Base-by-base conservation (phyloP, 352 stramenopile genomes). In the Blastocystis sp. region DNA sequence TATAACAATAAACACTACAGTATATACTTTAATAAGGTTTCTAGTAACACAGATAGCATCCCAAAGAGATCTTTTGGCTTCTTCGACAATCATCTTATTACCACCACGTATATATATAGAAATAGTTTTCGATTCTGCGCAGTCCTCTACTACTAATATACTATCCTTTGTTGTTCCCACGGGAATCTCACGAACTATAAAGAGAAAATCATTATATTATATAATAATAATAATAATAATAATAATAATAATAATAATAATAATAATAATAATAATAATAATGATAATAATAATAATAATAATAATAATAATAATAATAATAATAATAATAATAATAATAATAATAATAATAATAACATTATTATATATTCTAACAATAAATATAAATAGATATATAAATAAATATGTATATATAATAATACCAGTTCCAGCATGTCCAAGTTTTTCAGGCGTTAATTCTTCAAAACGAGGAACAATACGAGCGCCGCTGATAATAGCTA, bases 41-140 rank as follows among this genome's bases (percentile, higher is more conserved):
- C 90, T 82, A 32, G 93, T 90, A 25, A 98, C 91, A 70, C 91
- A 98, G 86, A 99, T 96, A 64, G 91, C 89, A 73, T 99, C 91
- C 71, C 97, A 91, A 35, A 99, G 76, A 54, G 88, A 95, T 39
- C 91, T 83, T 73, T 99, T 97, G 28, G 86, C 89, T 75, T 98
- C 88, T 34, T 96, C 88, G 11, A 96, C 84, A 68, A 94, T 91
- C 87, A 96, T 96, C 75, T 95, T 93, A 75, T 96, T 98, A 45
- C 90, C 91, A 28, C 88, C 91, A 27, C 91, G 80, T 33, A 98
- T 89, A 40, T 98, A 77, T 31, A 98, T 81, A 47, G 91, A 98
- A 46, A 97, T 92, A 32, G 88, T 89, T 58, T 94, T 90, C 56
- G 84, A 93, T 71, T 91, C 94, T 37, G 80, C 76, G 70, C 90